Conservation (phyloP, 176 grass and related monocot genomes). For the Stipa capillata region DNA sequence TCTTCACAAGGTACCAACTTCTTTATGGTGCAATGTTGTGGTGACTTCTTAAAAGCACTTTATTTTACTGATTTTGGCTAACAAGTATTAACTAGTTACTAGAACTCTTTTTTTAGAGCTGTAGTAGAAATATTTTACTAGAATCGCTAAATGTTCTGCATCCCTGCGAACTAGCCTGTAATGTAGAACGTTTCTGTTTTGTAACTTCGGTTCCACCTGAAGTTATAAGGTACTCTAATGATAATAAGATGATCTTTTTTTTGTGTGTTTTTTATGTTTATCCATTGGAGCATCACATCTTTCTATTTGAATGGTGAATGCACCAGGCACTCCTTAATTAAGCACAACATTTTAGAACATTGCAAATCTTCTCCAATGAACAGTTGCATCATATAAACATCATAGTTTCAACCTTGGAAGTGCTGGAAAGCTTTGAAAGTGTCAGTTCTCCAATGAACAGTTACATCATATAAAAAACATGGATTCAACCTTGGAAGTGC, state of each 20-base stretch:
- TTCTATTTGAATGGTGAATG: not conserved
- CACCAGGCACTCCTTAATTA: not conserved
- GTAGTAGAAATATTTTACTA: not conserved
- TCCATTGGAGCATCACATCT: not conserved
- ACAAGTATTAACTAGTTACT: not conserved
- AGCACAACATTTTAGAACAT: not conserved
- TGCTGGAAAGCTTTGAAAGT: too few species aligned
- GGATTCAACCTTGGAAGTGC: not conserved
- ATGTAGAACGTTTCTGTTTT: too few species aligned
- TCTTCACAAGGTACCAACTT: slow-evolving; percentile 87
- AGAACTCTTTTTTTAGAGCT: not conserved
- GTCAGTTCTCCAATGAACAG: too few species aligned
- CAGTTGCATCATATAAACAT: not conserved
- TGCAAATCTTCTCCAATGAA: not conserved
- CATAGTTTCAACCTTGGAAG: not conserved
- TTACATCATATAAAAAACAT: too few species aligned
- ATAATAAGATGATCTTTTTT: not conserved
- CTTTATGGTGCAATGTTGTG: not conserved
- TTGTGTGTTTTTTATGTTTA: not conserved
- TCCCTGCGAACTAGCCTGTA: not conserved
- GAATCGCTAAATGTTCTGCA: not conserved
- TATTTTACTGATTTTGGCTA: not conserved
- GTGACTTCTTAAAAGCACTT: not conserved
- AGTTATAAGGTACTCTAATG: not conserved
- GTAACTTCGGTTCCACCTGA: too few species aligned